Conservation (phyloP, 106 monocot genomes). For the Allium fistulosum region DNA sequence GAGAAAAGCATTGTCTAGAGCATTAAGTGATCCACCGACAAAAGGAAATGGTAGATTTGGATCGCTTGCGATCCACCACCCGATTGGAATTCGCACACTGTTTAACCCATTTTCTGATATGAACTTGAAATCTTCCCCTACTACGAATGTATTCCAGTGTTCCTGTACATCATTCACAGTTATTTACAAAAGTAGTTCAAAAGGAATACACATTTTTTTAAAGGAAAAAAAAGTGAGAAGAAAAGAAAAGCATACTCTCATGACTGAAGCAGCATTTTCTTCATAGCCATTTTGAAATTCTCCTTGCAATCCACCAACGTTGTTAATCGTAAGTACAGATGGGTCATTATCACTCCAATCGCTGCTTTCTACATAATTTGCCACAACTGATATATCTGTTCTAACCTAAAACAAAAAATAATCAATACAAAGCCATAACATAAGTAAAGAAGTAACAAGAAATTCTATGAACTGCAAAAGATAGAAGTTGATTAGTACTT, state of each 20-base stretch:
- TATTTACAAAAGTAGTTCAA: too few species aligned
- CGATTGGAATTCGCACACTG: constrained; percentile 78
- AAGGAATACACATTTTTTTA: too few species aligned
- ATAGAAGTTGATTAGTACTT: background rate
- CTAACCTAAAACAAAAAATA: background rate
- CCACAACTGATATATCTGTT: too few species aligned
- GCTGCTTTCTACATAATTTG: too few species aligned
- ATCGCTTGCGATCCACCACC: constrained; percentile 85
- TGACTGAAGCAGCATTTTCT: too few species aligned
- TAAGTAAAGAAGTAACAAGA: too few species aligned
- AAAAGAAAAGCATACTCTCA: too few species aligned
- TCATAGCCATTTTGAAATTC: too few species aligned
- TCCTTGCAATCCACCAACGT: background rate
- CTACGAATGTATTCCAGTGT: constrained; percentile 58
- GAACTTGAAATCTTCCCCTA: constrained; percentile 62
- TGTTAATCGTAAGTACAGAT: too few species aligned
- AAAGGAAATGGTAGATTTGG: constrained; percentile 77
- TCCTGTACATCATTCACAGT: constrained; percentile 19
- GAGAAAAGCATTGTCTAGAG: constrained; percentile 60
- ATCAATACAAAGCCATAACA: too few species aligned
- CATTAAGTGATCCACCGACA: constrained; percentile 51
- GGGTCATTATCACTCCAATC: background rate
- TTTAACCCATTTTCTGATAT: constrained; percentile 59
- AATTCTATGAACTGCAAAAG: too few species aligned
- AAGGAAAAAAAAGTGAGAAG: too few species aligned